Base-by-base conservation (phyloP, 2,329 filamentous ascomycete genomes). In the Pyrenophora graminea region DNA sequence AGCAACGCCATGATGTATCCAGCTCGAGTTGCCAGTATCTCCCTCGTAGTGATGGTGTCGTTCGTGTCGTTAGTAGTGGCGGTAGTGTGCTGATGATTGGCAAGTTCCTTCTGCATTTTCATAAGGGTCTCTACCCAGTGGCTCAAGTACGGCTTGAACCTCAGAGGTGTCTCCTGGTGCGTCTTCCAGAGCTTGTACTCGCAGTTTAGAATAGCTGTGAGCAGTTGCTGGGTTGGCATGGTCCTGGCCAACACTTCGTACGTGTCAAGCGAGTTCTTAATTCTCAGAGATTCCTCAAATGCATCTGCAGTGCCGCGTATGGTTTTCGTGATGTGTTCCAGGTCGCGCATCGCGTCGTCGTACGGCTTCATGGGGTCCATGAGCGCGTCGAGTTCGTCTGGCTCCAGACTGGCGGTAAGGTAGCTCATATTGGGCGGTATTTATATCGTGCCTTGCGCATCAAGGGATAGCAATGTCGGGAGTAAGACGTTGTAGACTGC, bases 41-140 rank as follows among this genome's bases (percentile, higher is more conserved):
- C 60, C 4, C 48, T 38, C n/a, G 47, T 56, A 23, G 55, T 48
- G 10, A 64, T 34, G 6, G 30, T 44, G 9, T 25, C 50, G 17
- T 45, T 40, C 9, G 40, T 40, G 21, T 46, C 34, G 39, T 18
- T 45, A 13, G 34, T 39, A 12, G 9, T 17, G 25, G 23, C 17
- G 13, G 31, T 27, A 7, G 39, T 32, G 13, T 25, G 21, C 34
- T 19, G n/a, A 7, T 8, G 25, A 17, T 18, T 15, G 6, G 21
- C 18, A 18, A 31, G 25, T 5, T 45, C 37, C 19, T 18, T 34
- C 1, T 58, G 52, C 3, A 65, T 54, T 4, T 60, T 48, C 47
- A 66, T 59, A 4, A 73, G 47, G 1, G 67, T 63, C 55, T 75
- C 71, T 34, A 76, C 67, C 74, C 74, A 76, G 42, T 76, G 72